These are phyloP conservation scores for Ophiostoma novo-ulmi DNA, from an alignment of 2,329 filamentous ascomycete genomes.

Conservation along the genomic window DNA sequence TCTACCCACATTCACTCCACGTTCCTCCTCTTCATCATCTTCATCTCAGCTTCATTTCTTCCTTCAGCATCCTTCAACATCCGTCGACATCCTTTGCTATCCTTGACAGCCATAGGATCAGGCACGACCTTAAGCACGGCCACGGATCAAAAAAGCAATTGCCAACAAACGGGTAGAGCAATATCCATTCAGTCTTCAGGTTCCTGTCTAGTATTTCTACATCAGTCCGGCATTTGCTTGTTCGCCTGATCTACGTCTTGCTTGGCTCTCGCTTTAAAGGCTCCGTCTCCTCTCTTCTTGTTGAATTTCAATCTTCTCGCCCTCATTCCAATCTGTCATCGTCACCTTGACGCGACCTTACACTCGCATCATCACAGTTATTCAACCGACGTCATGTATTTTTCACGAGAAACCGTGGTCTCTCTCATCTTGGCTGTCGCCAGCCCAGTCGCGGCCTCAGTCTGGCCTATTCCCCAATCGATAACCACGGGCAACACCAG, in stretches of 20 bases:
- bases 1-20: not conserved
- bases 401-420: conserved; percentile 31
- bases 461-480: conserved; percentile 54
- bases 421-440: conserved; percentile 36
- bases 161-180: not conserved
- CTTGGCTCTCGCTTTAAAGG: not conserved
- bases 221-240: not conserved
- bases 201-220: not conserved
- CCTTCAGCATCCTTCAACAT: not conserved
- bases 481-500: conserved; percentile 48
- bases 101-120: not conserved
- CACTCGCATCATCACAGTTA: not conserved
- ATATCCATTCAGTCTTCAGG: not conserved
- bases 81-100: not conserved
- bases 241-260: not conserved
- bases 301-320: not conserved
- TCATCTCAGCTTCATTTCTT: not conserved
- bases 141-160: not conserved
- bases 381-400: conserved; percentile 28
- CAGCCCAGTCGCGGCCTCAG: conserved; percentile 42
- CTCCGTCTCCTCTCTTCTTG: not conserved
- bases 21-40: not conserved
- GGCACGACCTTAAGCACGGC: not conserved
- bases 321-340: not conserved
- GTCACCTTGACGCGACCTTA: not conserved